phyloP scores from a whole-genome alignment of 1,139 yeast genomes.

The Scheffersomyces stambukii region DNA sequence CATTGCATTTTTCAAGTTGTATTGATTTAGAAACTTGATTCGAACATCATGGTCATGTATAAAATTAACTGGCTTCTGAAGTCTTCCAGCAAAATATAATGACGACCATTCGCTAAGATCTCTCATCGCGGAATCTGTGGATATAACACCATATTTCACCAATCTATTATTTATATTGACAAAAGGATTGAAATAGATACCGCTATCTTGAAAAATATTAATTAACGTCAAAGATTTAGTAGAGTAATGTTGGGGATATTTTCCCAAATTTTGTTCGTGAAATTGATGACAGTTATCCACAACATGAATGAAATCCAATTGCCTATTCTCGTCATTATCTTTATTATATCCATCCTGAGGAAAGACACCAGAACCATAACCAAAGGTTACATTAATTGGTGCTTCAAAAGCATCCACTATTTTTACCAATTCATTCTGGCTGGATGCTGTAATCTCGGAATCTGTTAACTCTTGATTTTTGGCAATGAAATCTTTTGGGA shows the following conservation, averaged over 20 bases:
- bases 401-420: slow-evolving; percentile 59
- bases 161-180: slow-evolving; percentile 50
- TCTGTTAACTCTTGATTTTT: slow-evolving; percentile 55
- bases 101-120: slow-evolving; percentile 84
- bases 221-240: slow-evolving; percentile 59
- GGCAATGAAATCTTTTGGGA: slow-evolving; percentile 22
- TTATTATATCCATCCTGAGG: slow-evolving; percentile 58
- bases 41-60: slow-evolving; percentile 39
- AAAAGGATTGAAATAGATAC: slow-evolving; percentile 91
- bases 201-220: slow-evolving; percentile 65
- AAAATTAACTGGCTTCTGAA: slow-evolving; percentile 89
- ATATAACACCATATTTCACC: slow-evolving; percentile 85
- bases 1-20: slow-evolving; percentile 74
- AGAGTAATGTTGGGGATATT: slow-evolving; percentile 75
- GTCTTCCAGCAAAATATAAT: slow-evolving; percentile 84
- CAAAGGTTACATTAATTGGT: slow-evolving; percentile 62
- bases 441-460: slow-evolving; percentile 19
- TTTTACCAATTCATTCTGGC: slow-evolving; percentile 36
- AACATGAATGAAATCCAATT: slow-evolving; percentile 83
- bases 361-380: slow-evolving; percentile 95
- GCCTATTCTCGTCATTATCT: slow-evolving; percentile 21
- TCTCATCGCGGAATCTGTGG: slow-evolving; percentile 51
- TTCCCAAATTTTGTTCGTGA: slow-evolving; percentile 67
- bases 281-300: slow-evolving; percentile 72
- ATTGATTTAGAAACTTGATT: slow-evolving; percentile 64